Conservation (phyloP, 306 rosid species). For the Inga laurina region DNA sequence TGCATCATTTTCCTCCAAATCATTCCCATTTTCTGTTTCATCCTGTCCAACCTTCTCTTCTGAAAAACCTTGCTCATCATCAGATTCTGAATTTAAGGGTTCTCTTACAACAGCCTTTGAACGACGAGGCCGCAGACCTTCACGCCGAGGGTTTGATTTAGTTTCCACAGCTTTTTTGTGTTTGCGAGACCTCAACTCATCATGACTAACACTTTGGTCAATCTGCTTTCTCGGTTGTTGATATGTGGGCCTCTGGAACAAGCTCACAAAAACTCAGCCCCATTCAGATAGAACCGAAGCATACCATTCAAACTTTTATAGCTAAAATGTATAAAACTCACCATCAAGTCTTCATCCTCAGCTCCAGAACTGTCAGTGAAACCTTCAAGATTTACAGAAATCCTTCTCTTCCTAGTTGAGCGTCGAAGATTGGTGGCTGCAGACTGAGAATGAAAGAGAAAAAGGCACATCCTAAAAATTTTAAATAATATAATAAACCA, state of each 20-base stretch:
- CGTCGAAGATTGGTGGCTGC: slow-evolving; percentile 68
- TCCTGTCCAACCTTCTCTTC: slow-evolving; percentile 73
- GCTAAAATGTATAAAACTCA: slow-evolving; percentile 41
- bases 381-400: slow-evolving; percentile 48
- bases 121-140: slow-evolving; percentile 95
- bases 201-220: slow-evolving; percentile 48
- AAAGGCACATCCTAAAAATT: slow-evolving; percentile 31
- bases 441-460: slow-evolving; percentile 44
- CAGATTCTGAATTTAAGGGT: slow-evolving; percentile 54
- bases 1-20: slow-evolving; percentile 74
- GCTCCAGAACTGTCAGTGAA: slow-evolving; percentile 68
- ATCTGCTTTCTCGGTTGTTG: slow-evolving; percentile 51
- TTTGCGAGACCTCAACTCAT: slow-evolving; percentile 58
- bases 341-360: slow-evolving; percentile 78
- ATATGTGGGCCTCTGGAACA: slow-evolving; percentile 62
- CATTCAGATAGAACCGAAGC: slow-evolving; percentile 28
- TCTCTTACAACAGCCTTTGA: slow-evolving; percentile 53
- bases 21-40: slow-evolving; percentile 89
- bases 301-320: slow-evolving; percentile 21
- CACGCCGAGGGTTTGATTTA: slow-evolving; percentile 74
- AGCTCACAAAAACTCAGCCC: slow-evolving; percentile 31
- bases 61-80: slow-evolving; percentile 71
- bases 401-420: slow-evolving; percentile 70
- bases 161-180: slow-evolving; percentile 52
- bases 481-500: slow-evolving; percentile 9